Conservation (phyloP, 148 eudicot species). For the Amaranthus hypochondriacus region DNA sequence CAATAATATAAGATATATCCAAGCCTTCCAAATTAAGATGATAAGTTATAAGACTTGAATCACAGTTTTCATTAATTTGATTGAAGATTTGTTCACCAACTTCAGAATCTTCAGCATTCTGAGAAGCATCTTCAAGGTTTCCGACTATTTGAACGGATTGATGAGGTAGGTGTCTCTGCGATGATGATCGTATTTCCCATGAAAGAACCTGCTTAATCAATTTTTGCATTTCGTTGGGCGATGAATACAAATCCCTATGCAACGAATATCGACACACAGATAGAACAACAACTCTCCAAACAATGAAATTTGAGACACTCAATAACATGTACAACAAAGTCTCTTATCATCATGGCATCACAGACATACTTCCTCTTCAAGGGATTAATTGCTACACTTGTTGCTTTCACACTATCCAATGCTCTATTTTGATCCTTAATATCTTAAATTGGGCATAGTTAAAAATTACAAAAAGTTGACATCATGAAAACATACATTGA, state of each 20-base stretch:
- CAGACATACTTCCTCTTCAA: no score
- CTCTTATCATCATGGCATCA: not conserved
- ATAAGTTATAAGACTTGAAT: constrained; percentile 38
- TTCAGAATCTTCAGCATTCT: constrained; percentile 17
- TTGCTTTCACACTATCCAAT: no score
- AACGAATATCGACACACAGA: not conserved
- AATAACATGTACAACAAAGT: not conserved
- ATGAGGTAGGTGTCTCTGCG: constrained; percentile 67
- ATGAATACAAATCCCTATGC: constrained; percentile 39
- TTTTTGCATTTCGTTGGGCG: constrained; percentile 59
- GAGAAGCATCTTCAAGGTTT: constrained; percentile 18
- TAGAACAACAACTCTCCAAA: not conserved
- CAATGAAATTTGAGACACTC: not conserved
- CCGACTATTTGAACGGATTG: constrained; percentile 20
- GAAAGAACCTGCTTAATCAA: constrained; percentile 80
- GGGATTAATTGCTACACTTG: no score
- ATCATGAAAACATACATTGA: no score
- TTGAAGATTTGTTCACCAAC: constrained; percentile 23
- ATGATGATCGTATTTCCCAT: constrained; percentile 89
- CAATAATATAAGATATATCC: constrained; percentile 61
- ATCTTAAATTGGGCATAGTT: no score
- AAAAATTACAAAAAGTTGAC: no score
- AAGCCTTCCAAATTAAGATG: constrained; percentile 70
- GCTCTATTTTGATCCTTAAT: no score
- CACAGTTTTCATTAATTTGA: constrained; percentile 16